These are phyloP conservation scores for Entelexis paramagnoliae DNA, from an alignment of 1,139 yeast genomes.

Conservation along the genomic window DNA sequence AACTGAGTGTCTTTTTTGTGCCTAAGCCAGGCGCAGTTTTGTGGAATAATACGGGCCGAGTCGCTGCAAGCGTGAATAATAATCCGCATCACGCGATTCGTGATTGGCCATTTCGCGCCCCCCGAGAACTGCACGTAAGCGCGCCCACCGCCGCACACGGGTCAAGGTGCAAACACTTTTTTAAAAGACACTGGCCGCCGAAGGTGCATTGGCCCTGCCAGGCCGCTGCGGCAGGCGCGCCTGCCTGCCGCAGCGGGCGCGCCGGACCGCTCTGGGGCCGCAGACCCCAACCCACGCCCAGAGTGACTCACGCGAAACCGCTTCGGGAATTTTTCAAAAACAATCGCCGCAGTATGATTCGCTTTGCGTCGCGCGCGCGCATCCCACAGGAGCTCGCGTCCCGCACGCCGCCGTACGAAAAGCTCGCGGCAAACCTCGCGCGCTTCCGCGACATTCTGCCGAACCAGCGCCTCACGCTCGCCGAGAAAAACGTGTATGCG, in stretches of 20 bases:
- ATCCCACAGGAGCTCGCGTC: constrained; percentile 54
- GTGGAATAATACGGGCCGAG: not conserved
- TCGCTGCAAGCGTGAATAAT: too few species aligned
- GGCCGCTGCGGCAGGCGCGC: too few species aligned
- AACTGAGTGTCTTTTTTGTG: too few species aligned
- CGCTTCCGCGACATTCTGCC: constrained; percentile 51
- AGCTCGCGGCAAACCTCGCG: constrained; percentile 52
- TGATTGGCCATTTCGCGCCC: not conserved
- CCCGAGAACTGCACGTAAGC: too few species aligned
- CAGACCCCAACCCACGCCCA: constrained; percentile 6
- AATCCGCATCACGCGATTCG: not conserved
- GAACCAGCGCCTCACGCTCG: constrained; percentile 71
- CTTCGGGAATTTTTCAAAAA: constrained; percentile 6
- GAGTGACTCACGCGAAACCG: constrained; percentile 8
- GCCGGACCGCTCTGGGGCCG: not conserved
- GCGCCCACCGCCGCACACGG: too few species aligned
- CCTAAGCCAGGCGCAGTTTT: too few species aligned
- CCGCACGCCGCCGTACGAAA: constrained; percentile 80
- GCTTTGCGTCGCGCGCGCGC: constrained; percentile 28
- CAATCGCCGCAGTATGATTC: constrained; percentile 10
- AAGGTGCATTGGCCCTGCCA: too few species aligned
- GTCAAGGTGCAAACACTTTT: too few species aligned
- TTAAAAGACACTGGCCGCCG: too few species aligned
- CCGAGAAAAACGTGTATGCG: constrained; percentile 88
- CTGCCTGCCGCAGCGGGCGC: too few species aligned